phyloP scores from a whole-genome alignment of 2,329 filamentous ascomycete species.

The Lachnellula subtilissima region DNA sequence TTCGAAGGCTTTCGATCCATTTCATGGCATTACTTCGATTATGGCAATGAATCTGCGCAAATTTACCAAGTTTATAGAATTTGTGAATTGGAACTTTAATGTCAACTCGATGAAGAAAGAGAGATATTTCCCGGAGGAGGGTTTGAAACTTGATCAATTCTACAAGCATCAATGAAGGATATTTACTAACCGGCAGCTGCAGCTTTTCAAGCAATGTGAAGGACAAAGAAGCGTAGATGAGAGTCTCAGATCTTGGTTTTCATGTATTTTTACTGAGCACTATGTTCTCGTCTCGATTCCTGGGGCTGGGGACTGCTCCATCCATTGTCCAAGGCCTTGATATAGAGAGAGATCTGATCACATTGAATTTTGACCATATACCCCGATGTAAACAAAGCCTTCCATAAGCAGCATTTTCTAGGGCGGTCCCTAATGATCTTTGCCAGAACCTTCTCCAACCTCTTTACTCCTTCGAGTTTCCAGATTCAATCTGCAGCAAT shows the following conservation, averaged over 20 bases:
- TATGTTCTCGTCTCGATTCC: neutral
- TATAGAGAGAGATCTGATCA: too few relatives aligned
- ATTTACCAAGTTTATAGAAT: neutral
- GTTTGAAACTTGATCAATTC: neutral
- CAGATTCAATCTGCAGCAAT: too few relatives aligned
- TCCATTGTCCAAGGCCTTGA: neutral
- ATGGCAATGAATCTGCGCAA: neutral
- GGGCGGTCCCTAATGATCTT: too few relatives aligned
- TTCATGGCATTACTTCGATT: too few relatives aligned
- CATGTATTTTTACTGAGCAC: neutral
- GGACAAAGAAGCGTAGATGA: neutral
- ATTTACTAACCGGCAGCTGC: neutral
- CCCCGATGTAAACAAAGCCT: too few relatives aligned
- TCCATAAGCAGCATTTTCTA: too few relatives aligned
- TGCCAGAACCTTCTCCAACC: too few relatives aligned
- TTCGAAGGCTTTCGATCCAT: too few relatives aligned
- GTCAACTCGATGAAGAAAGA: neutral
- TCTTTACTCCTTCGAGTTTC: too few relatives aligned
- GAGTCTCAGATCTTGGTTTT: neutral
- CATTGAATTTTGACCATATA: too few relatives aligned
- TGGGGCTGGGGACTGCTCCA: neutral
- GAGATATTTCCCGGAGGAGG: neutral
- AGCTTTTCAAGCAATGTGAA: neutral
- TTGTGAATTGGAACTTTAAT: neutral
- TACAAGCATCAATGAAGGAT: neutral